Evolutionary conservation across 2,329 filamentous ascomycete species (phyloP).

Genomic region (Albophoma yamanashiensis): DNA sequence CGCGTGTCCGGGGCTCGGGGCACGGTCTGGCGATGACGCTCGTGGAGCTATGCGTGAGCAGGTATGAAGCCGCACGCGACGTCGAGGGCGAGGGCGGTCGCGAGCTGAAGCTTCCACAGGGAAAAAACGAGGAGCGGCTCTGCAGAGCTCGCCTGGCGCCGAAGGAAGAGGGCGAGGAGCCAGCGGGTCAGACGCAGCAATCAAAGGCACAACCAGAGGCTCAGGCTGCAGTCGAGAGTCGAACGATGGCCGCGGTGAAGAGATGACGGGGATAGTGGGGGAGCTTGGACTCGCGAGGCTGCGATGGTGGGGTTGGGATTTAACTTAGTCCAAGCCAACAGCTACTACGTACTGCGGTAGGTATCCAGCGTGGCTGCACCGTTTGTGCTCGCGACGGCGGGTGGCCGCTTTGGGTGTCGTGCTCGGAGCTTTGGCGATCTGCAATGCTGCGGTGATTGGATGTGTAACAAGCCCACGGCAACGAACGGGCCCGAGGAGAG

Average conservation of each 20-base stretch:
- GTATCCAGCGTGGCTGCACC: not conserved
- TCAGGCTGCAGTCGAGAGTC: not conserved
- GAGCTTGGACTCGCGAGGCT: slow-evolving; percentile 5
- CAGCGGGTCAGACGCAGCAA: not conserved
- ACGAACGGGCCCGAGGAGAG: not conserved
- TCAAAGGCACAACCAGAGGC: not conserved
- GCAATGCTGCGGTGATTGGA: not conserved
- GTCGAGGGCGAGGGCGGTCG: not conserved
- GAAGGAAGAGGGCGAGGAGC: not conserved
- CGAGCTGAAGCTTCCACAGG: not conserved
- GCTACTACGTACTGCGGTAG: not conserved
- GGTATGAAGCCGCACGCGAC: not conserved
- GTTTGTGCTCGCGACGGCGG: not conserved
- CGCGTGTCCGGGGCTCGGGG: slow-evolving; percentile 3
- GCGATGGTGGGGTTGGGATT: slow-evolving; percentile 8
- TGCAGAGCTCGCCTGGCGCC: not conserved
- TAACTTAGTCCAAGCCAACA: not conserved
- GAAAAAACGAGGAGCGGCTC: not conserved
- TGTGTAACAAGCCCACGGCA: not conserved
- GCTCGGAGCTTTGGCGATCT: not conserved
- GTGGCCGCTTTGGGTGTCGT: not conserved
- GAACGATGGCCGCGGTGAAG: not conserved
- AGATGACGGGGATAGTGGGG: not conserved
- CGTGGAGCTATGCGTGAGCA: not conserved
- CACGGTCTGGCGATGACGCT: not conserved